A percentile compares a stretch with the other conserved stretches of the same genome.
These are phyloP conservation scores for Scalesia atractyloides DNA, from an alignment of 129 eudicot species.

Conservation along the genomic window DNA sequence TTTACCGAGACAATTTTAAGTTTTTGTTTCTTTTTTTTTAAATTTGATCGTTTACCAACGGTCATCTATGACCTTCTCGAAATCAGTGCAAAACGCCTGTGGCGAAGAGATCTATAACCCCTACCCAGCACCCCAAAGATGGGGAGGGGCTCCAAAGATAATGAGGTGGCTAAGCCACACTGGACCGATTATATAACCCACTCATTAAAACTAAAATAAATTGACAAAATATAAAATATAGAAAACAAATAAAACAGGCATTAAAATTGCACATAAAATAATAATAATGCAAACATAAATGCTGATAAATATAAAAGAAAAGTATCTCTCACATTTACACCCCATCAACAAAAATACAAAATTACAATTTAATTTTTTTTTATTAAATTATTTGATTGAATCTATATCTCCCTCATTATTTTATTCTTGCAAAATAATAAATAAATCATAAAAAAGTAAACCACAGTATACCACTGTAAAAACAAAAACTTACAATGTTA, in stretches of 20 bases:
- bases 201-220: not conserved
- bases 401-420: slow-evolving; percentile 39
- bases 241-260: not conserved
- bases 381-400: slow-evolving; percentile 33
- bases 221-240: not conserved
- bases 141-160: no score
- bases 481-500: slow-evolving; percentile 44
- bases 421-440: slow-evolving; percentile 54
- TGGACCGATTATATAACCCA: no score
- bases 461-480: slow-evolving; percentile 43
- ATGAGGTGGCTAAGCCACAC: no score
- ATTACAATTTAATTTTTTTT: slow-evolving; percentile 32
- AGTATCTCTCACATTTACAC: slow-evolving; percentile 54
- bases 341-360: slow-evolving; percentile 41
- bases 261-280: not conserved
- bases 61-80: no score
- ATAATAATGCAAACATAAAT: slow-evolving; percentile 11
- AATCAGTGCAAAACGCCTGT: no score
- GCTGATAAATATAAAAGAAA: slow-evolving; percentile 18
- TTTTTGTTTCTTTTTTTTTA: no score
- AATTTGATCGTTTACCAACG: no score
- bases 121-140: no score
- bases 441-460: slow-evolving; percentile 43
- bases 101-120: no score
- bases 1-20: no score